These are phyloP conservation scores for Nyssa sinensis DNA, from an alignment of 148 eudicot species.

Conservation along the genomic window DNA sequence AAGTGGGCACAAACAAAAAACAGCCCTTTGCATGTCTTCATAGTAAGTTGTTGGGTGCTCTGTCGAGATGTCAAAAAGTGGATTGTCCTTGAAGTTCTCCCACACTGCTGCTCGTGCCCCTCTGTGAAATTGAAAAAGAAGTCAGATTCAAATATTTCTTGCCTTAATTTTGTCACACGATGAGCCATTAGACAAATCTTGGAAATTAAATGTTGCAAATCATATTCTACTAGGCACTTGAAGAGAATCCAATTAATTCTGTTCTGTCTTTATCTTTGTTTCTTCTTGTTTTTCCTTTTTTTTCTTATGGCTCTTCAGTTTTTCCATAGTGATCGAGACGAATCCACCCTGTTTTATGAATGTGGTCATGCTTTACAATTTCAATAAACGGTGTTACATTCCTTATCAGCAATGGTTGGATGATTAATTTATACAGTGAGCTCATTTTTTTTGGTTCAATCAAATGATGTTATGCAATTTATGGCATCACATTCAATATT, in stretches of 20 bases:
- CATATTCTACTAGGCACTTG: neutral
- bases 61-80: conserved; percentile 94
- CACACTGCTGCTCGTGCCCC: conserved; percentile 97
- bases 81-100: conserved; percentile 98
- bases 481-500: no score
- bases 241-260: neutral
- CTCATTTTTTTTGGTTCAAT: neutral
- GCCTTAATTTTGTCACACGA: neutral
- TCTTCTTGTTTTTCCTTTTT: neutral
- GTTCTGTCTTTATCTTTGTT: neutral
- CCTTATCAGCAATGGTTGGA: neutral
- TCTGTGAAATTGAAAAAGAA: conserved; percentile 37
- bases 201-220: neutral
- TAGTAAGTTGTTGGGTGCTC: conserved; percentile 98
- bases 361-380: neutral
- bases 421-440: neutral
- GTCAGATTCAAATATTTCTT: neutral
- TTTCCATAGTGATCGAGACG: neutral
- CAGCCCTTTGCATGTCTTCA: conserved; percentile 96
- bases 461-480: neutral
- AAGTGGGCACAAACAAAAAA: conserved; percentile 91
- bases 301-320: neutral
- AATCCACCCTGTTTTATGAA: neutral
- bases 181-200: neutral
- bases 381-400: neutral